Base-by-base conservation (phyloP, 176 grass and related monocot genomes). In the Olyra latifolia region DNA sequence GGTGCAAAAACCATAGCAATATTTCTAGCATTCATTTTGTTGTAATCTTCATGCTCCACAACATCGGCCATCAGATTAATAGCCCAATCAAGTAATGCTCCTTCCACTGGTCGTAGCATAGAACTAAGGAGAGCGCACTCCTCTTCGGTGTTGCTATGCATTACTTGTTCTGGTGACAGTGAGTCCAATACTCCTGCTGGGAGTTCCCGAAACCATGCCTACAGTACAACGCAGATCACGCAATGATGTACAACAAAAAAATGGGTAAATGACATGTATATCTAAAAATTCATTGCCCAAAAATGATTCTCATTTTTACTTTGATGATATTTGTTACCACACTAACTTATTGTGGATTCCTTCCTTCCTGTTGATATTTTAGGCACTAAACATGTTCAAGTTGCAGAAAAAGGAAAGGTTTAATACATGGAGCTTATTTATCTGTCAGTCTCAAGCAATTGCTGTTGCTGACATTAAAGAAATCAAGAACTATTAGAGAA, bases 1-100 rank as follows among this genome's bases (percentile, higher is more conserved):
- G 95, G 95, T 9, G 95, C 95, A 78, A 98, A 98, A 89, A 98
- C 95, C 88, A 94, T 98, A 23, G 95, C 95, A 13, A 98, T 89
- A 23, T 92, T 98, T 71, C 92, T 58, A 52, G 95, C 95, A 67
- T 98, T 95, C 95, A 98, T 98, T 80, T 98, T 98, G 74, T 98
- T 98, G 80, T 84, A 71, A 20, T 83, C 89, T 76, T 98, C 95
- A 42, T 89, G 81, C 62, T 92, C 91, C 65, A 93, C 92, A 39
- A 95, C 87, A 89, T 94, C 95, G 2, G 90, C 92, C 95, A 98
- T 98, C 69, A 98, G 80, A 79, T 98, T 94, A 69, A 93, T 72
- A 23, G 88, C 85, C 95, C 95, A 98, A 78, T 95, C 71, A 80
- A 98, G 95, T 70, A 98, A 81, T 42, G 92, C 90, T 64, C 87